Percentiles rank a stretch among this genome's conserved stretches.
These are phyloP conservation scores for Russula brevipes DNA, from an alignment of 768 basidiomycete genomes.

Conservation along the genomic window DNA sequence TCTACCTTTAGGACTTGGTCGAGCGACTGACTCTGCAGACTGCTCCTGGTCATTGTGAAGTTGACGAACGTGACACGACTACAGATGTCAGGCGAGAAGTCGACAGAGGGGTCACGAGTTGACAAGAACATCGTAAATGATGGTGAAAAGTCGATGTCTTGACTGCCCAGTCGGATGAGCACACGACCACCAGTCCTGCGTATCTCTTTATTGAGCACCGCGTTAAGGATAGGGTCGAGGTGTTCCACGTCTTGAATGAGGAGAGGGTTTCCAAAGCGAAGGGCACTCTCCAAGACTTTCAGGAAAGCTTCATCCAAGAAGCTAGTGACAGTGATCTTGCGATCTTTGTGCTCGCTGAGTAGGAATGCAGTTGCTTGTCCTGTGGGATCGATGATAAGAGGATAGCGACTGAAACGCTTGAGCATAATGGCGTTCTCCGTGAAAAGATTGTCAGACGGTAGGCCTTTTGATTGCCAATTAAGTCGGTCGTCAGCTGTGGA, in stretches of 20 bases:
- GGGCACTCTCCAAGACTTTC: conserved; percentile 96
- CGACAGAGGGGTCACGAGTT: conserved; percentile 93
- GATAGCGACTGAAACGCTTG: conserved; percentile 95
- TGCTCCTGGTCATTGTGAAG: conserved; percentile 98
- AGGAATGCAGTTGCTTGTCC: conserved; percentile 95
- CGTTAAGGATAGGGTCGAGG: conserved; percentile 94
- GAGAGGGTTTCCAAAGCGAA: conserved; percentile 96
- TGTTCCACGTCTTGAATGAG: conserved; percentile 98
- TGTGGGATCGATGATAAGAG: conserved; percentile 95
- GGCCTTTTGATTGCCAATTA: conserved; percentile 89
- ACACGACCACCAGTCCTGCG: conserved; percentile 95
- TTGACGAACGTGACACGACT: conserved; percentile 95
- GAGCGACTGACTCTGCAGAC: conserved; percentile 95
- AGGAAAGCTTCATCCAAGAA: conserved; percentile 99
- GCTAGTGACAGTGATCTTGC: conserved; percentile 96
- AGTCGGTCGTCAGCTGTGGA: conserved; percentile 96
- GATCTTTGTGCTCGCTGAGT: conserved; percentile 89
- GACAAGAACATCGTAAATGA: conserved; percentile 99
- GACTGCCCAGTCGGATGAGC: conserved; percentile 90
- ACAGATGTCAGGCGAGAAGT: conserved; percentile 98
- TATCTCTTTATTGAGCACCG: conserved; percentile 95
- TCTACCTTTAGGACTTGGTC: conserved; percentile 97
- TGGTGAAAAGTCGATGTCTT: conserved; percentile 99
- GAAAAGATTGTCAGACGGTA: conserved; percentile 94
- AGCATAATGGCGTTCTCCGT: conserved; percentile 99